phyloP scores from a whole-genome alignment of 257 asterid genomes.

The Solanum arcanum region DNA sequence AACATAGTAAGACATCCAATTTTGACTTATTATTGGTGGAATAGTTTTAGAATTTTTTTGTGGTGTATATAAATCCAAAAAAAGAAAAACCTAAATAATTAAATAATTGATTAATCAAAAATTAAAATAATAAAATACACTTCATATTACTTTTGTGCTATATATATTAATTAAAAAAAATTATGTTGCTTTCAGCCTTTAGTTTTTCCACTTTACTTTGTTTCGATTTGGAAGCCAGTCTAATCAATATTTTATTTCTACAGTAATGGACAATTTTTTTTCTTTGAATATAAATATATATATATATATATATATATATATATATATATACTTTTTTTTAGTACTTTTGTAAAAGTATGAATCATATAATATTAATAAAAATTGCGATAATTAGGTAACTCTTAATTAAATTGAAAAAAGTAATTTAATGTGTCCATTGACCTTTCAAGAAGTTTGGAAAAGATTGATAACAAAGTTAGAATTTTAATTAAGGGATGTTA shows the following conservation, averaged over 20 bases:
- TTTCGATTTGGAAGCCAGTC: background rate
- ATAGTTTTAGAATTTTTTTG: background rate
- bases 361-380: background rate
- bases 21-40: background rate
- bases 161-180: background rate
- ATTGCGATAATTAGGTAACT: background rate
- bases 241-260: background rate
- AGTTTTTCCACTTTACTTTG: background rate
- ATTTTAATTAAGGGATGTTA: too few species aligned
- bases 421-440: background rate
- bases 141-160: background rate
- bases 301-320: too few species aligned
- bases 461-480: accelerated
- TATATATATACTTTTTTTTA: too few species aligned
- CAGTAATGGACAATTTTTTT: background rate
- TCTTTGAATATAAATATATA: too few species aligned
- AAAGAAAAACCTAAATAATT: background rate
- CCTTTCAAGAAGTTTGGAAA: too few species aligned
- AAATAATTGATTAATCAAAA: background rate
- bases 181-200: background rate
- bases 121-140: background rate
- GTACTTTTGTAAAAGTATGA: background rate
- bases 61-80: background rate
- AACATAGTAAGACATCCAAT: background rate
- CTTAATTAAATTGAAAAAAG: background rate